Conservation (phyloP, 345 rosid genomes). For the Firmiana major region DNA sequence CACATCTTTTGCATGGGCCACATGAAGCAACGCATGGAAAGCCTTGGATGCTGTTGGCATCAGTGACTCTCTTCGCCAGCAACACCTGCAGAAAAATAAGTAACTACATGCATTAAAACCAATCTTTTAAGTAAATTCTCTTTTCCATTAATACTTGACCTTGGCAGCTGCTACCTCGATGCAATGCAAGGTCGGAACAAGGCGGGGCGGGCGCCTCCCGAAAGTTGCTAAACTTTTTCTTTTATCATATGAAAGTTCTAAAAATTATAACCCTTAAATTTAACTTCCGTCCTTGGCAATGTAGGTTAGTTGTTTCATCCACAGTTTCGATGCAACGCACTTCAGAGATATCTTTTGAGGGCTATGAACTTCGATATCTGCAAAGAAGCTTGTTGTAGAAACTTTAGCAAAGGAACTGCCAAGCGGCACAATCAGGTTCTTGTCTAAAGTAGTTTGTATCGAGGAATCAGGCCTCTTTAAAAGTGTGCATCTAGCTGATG, state of each 20-base stretch:
- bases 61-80: conserved; percentile 37
- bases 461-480: conserved; percentile 49
- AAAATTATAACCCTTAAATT: no score
- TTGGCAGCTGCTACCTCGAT: no score
- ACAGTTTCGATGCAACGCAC: not conserved
- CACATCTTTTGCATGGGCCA: conserved; percentile 45
- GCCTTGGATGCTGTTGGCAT: conserved; percentile 62
- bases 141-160: no score
- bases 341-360: not conserved
- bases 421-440: conserved; percentile 48
- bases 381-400: conserved; percentile 52
- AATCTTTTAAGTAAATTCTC: no score
- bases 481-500: conserved; percentile 55
- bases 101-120: no score
- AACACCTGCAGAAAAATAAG: conserved; percentile 4
- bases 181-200: no score
- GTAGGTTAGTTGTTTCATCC: not conserved
- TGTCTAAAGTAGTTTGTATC: conserved; percentile 55
- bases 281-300: no score
- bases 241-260: no score
- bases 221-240: no score
- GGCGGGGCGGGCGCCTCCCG: no score
- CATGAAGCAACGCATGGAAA: conserved; percentile 43
- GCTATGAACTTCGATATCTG: conserved; percentile 43
- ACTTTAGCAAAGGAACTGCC: conserved; percentile 53